Evolutionary conservation across 495 filamentous ascomycete species (phyloP), one percentile per base, ranked within the genome.

Genomic region (Hyaloscypha hepaticicola): DNA sequence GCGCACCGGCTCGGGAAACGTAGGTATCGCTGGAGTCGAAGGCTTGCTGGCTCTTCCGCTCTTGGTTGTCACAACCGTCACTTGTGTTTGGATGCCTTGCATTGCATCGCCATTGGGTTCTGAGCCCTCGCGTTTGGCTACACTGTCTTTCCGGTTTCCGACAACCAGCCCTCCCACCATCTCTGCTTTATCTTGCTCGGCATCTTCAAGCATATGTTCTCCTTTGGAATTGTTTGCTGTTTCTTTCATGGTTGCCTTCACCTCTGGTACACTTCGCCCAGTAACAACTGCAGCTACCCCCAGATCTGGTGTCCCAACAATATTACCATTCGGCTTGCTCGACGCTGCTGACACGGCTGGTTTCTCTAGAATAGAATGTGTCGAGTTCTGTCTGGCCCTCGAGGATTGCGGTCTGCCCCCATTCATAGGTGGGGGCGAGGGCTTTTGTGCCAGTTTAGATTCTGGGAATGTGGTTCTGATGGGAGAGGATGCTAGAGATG

Each of bases 401-500:
- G 87, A 85, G 3, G 87, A 83, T 41, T 83, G 81, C 19, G 88
- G 85, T 49, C 89, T 74, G n/a, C 76, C 72, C 55, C 56, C 58
- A 73, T 71, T 69, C 41, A 72, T 64, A 27, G 78, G 73, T 2
- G 77, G 77, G 2, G 81, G 81, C 21, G 80, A 83, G 26, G 57
- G 70, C 33, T 78, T 77, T 25, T 66, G 72, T 21, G 64, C 56
- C 24, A 73, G 70, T 72, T 80, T 81, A 16, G 73, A 68, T 6
- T 80, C 79, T n/a, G 83, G 79, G 60, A 92, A 88, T 14, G 81
- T 83, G 21, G 83, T 81, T 52, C 87, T 77, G 56, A 92, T 77
- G 34, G 91, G 91, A 3, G 91, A 94, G 1, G 91, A 88, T 19
- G 86, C 85, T 29, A 90, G 72, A 1, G 85, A 83, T 29, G 91